Evolutionary conservation across 2,329 filamentous ascomycete species (phyloP).

Genomic region (Pseudonectria foliicola): DNA sequence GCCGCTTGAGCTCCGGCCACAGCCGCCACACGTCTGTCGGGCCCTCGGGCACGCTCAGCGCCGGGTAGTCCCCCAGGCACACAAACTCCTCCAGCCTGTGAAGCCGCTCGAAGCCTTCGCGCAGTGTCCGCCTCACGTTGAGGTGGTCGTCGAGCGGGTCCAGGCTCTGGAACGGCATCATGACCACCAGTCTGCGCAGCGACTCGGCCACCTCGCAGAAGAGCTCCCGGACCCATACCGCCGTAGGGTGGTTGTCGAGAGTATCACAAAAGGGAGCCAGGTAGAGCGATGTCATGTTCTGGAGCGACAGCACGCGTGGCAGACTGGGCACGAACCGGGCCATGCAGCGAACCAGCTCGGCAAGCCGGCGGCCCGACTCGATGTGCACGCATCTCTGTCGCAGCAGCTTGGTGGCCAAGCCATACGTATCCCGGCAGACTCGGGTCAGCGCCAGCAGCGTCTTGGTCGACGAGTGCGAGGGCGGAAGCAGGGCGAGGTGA

Average conservation of each 20-base stretch:
- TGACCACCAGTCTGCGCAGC: constrained; percentile 38
- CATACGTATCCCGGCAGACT: constrained; percentile 36
- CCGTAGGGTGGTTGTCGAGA: constrained; percentile 33
- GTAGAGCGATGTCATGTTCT: constrained; percentile 34
- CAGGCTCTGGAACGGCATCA: constrained; percentile 40
- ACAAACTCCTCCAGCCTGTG: constrained; percentile 40
- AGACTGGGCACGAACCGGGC: constrained; percentile 24
- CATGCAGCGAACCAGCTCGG: constrained; percentile 27
- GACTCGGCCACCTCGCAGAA: constrained; percentile 33
- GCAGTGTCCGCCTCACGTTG: constrained; percentile 32
- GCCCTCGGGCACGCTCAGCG: constrained; percentile 27
- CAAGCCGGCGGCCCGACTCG: constrained; percentile 30
- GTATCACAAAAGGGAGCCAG: constrained; percentile 30
- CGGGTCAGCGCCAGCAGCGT: constrained; percentile 37
- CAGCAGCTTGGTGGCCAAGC: constrained; percentile 34
- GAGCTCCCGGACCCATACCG: constrained; percentile 34
- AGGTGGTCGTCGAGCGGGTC: constrained; percentile 35
- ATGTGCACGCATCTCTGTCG: constrained; percentile 39
- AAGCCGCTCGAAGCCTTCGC: constrained; percentile 38
- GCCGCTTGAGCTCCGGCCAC: constrained; percentile 34
- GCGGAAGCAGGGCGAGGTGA: constrained; percentile 24
- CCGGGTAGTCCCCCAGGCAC: constrained; percentile 39
- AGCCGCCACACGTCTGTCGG: constrained; percentile 34
- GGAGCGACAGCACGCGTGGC: constrained; percentile 22
- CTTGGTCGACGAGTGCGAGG: constrained; percentile 33